phyloP scores from a whole-genome alignment of 2,329 filamentous ascomycete genomes.

The Talaromyces sp. region DNA sequence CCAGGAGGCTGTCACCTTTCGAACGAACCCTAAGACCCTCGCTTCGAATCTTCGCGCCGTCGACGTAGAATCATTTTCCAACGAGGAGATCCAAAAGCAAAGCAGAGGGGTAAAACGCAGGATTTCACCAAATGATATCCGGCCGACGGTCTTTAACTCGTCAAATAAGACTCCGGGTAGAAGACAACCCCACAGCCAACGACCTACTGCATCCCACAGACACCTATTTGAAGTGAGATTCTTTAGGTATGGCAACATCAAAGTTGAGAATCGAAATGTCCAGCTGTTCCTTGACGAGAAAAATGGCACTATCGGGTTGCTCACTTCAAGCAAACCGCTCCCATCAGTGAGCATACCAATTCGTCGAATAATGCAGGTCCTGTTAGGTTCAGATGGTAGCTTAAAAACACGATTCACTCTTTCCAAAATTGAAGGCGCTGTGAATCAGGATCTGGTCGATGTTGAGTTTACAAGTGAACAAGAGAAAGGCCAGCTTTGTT shows the following conservation, averaged over 20 bases:
- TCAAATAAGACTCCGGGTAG: slow-evolving; percentile 15
- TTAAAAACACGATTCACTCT: slow-evolving; percentile 28
- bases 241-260: slow-evolving; percentile 21
- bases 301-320: slow-evolving; percentile 12
- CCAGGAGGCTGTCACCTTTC: slow-evolving; percentile 33
- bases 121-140: slow-evolving; percentile 31
- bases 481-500: slow-evolving; percentile 21
- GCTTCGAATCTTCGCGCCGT: slow-evolving; percentile 13
- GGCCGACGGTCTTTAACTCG: slow-evolving; percentile 24
- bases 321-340: neutral
- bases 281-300: slow-evolving; percentile 17
- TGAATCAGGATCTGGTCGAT: slow-evolving; percentile 20
- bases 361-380: slow-evolving; percentile 20
- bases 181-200: neutral
- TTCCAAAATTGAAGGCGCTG: slow-evolving; percentile 18
- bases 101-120: slow-evolving; percentile 10
- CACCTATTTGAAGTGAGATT: slow-evolving; percentile 19
- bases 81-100: slow-evolving; percentile 5
- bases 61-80: slow-evolving; percentile 3
- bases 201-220: slow-evolving; percentile 4
- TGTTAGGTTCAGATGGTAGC: slow-evolving; percentile 20
- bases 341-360: slow-evolving; percentile 17
- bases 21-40: slow-evolving; percentile 16
- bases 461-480: slow-evolving; percentile 25
- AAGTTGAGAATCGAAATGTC: slow-evolving; percentile 9